phyloP scores from a whole-genome alignment of 208 protist species.

The Leishmania tropica region DNA sequence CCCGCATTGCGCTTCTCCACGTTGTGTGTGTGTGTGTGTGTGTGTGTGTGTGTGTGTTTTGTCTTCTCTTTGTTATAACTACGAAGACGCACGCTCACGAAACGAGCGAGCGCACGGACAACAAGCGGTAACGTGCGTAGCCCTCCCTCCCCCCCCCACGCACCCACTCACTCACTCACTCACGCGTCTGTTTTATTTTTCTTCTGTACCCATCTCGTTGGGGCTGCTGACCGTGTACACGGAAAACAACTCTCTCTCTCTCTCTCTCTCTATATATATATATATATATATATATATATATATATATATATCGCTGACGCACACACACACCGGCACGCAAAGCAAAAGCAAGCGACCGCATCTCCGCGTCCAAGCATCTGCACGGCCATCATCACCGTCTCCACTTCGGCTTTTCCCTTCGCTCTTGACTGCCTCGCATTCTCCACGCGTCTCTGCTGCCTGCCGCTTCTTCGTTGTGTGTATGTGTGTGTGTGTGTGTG shows the following conservation, averaged over 20 bases:
- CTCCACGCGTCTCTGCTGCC: neutral
- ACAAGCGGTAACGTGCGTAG: neutral
- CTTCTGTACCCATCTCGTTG: neutral
- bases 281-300: too few species aligned
- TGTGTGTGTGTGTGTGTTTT: too few species aligned
- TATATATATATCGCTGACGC: too few species aligned
- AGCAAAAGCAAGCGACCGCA: neutral
- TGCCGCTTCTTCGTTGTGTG: conserved; percentile 7
- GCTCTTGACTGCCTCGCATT: neutral
- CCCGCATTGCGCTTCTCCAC: neutral
- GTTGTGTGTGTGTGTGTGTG: too few species aligned
- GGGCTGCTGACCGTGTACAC: neutral
- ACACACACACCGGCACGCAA: neutral
- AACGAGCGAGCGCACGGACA: neutral
- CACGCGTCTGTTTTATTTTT: neutral
- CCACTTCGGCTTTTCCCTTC: neutral
- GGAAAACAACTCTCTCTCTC: neutral
- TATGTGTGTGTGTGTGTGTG: conserved; percentile 3
- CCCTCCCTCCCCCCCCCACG: neutral
- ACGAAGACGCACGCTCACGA: neutral
- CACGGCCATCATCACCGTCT: neutral
- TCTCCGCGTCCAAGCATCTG: neutral
- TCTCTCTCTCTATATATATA: too few species aligned
- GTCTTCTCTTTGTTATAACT: conserved; percentile 3
- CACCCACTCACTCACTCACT: neutral